Conservation (phyloP, 192 early-diverging fungal genomes). For the Entomortierella lignicola region DNA sequence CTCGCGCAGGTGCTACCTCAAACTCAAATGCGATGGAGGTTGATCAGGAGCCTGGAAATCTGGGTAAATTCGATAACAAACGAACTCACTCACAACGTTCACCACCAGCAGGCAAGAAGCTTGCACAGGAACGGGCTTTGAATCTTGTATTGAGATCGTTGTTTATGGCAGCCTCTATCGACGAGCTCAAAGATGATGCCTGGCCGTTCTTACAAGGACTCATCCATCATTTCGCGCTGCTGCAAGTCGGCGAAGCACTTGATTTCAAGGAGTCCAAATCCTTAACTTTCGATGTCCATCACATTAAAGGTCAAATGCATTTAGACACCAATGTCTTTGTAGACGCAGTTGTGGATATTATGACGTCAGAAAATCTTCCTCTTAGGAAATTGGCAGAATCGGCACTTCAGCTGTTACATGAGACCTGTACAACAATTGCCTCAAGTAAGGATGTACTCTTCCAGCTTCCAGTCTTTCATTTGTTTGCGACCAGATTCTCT, state of each 20-base stretch:
- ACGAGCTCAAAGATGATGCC: constrained; percentile 70
- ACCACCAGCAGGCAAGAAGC: constrained; percentile 66
- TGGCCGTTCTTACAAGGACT: constrained; percentile 73
- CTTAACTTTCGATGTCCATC: constrained; percentile 60
- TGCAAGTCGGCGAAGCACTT: constrained; percentile 76
- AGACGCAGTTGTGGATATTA: constrained; percentile 80
- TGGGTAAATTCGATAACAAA: constrained; percentile 37
- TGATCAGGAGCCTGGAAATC: constrained; percentile 52
- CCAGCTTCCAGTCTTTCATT: constrained; percentile 78
- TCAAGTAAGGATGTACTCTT: constrained; percentile 70
- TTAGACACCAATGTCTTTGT: constrained; percentile 78
- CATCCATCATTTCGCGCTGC: constrained; percentile 80
- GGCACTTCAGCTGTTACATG: constrained; percentile 73
- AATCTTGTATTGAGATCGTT: constrained; percentile 68
- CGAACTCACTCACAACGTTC: constrained; percentile 34
- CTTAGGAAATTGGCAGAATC: constrained; percentile 74
- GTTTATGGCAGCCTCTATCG: constrained; percentile 72
- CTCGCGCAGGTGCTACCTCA: constrained; percentile 9
- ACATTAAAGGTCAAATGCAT: constrained; percentile 59
- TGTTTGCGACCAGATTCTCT: constrained; percentile 86
- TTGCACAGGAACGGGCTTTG: constrained; percentile 75
- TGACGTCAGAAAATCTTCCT: constrained; percentile 73
- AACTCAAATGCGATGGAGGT: constrained; percentile 52
- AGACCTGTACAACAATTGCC: constrained; percentile 64
- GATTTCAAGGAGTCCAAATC: constrained; percentile 65